A percentile compares a stretch with the other conserved stretches of the same genome.
These are phyloP conservation scores for Ophiostoma populinum DNA, from an alignment of 2,329 filamentous ascomycete genomes.

Conservation along the genomic window DNA sequence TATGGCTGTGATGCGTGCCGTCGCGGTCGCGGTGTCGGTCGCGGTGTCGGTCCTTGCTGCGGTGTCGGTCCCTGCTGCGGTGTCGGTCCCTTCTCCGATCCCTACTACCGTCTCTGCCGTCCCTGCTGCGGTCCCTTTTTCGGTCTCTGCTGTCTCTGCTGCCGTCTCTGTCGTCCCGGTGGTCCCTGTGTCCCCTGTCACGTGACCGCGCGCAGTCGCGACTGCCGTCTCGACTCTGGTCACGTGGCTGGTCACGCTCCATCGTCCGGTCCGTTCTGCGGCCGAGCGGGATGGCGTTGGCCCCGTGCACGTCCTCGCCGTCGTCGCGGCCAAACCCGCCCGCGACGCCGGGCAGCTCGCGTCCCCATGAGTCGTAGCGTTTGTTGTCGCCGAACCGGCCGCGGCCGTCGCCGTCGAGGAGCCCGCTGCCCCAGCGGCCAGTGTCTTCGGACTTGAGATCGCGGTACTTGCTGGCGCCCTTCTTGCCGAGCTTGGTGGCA, in stretches of 20 bases:
- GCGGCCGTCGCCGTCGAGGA: conserved; percentile 34
- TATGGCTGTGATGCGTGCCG: conserved; percentile 16
- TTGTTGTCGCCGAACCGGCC: conserved; percentile 7
- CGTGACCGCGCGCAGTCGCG: too few relatives aligned
- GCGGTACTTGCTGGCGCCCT: conserved; percentile 77
- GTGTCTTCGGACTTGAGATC: conserved; percentile 86
- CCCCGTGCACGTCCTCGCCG: conserved; percentile 37
- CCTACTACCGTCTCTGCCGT: conserved; percentile 8
- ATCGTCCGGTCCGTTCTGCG: too few relatives aligned
- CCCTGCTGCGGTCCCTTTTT: conserved; percentile 4
- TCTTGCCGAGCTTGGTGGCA: conserved; percentile 84
- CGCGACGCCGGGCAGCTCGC: conserved; percentile 5
- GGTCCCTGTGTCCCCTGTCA: too few relatives aligned
- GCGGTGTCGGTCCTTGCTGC: conserved; percentile 15
- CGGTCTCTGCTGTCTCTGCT: conserved; percentile 11
- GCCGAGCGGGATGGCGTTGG: conserved; percentile 54
- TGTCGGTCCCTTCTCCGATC: neutral
- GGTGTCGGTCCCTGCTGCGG: conserved; percentile 9
- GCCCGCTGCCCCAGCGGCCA: conserved; percentile 52
- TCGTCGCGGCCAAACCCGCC: conserved; percentile 16
- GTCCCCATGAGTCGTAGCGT: conserved; percentile 13
- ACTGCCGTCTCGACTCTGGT: conserved; percentile 13
- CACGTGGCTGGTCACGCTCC: too few relatives aligned
- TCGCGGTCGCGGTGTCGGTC: conserved; percentile 16
- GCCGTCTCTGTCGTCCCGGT: conserved; percentile 15